Evolutionary conservation across 345 rosid genomes (phyloP).

Genomic region (Laguncularia racemosa): DNA sequence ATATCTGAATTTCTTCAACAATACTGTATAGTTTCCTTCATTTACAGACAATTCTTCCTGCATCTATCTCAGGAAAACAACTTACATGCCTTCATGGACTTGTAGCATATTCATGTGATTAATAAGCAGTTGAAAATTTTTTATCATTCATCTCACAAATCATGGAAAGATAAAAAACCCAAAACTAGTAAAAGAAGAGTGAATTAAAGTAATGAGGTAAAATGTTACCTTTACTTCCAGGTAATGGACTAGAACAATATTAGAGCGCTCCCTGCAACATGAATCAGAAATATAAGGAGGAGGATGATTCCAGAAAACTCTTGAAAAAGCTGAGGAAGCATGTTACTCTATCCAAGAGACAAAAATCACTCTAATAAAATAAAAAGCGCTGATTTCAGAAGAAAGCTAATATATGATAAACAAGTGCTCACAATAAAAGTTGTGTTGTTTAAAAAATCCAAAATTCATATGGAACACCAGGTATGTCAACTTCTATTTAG

Average conservation of each 20-base stretch:
- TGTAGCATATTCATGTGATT: not conserved
- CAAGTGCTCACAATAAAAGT: too few species aligned
- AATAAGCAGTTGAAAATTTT: not conserved
- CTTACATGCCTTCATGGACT: too few species aligned
- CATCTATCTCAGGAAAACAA: too few species aligned
- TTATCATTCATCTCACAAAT: not conserved
- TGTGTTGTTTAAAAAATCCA: too few species aligned
- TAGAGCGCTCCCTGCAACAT: slow-evolving; percentile 62
- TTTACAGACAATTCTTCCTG: too few species aligned
- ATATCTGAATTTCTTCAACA: too few species aligned
- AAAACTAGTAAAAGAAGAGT: not conserved
- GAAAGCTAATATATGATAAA: too few species aligned
- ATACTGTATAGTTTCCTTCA: too few species aligned
- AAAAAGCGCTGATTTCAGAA: too few species aligned
- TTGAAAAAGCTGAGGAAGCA: not conserved
- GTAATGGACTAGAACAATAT: slow-evolving; percentile 91
- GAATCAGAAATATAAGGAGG: slow-evolving; percentile 11
- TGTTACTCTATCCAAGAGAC: not conserved
- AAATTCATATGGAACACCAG: too few species aligned
- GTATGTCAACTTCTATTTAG: too few species aligned
- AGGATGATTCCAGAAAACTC: not conserved
- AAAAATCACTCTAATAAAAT: too few species aligned
- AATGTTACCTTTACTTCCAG: slow-evolving; percentile 70
- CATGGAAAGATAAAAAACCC: not conserved
- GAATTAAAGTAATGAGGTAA: slow-evolving; percentile 1